phyloP scores from a whole-genome alignment of 73 alveolate species.

The Urostyla sp. region DNA sequence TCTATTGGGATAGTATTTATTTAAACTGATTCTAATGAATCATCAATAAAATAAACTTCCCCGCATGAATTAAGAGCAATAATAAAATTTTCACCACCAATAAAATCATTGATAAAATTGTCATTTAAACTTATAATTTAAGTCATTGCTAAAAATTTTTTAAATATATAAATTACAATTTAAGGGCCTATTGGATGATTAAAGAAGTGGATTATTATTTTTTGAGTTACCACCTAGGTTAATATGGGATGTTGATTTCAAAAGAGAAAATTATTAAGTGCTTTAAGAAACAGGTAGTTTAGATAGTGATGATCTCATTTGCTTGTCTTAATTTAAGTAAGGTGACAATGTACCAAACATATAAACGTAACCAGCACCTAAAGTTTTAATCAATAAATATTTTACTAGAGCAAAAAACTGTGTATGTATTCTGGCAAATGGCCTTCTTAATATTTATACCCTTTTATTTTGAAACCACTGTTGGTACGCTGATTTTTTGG shows the following conservation, averaged over 20 bases:
- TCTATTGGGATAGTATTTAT: background rate
- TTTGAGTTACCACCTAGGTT: background rate
- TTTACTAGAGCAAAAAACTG: slow-evolving; percentile 39
- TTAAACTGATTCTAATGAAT: slow-evolving; percentile 35
- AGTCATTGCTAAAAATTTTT: slow-evolving; percentile 9
- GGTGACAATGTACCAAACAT: slow-evolving; percentile 20
- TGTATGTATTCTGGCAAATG: slow-evolving; percentile 2
- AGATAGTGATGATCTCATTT: slow-evolving; percentile 19
- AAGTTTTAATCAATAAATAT: background rate
- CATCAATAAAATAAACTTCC: slow-evolving; percentile 33
- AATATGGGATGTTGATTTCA: too few relatives aligned
- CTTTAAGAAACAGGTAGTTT: too few relatives aligned
- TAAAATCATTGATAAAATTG: slow-evolving; percentile 6
- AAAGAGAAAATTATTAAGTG: too few relatives aligned
- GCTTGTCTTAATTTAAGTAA: background rate
- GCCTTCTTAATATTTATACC: slow-evolving; percentile 33
- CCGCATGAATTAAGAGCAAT: slow-evolving; percentile 2
- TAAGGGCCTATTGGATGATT: background rate
- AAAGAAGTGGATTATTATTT: background rate
- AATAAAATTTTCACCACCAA: slow-evolving; percentile 33
- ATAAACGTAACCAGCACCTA: slow-evolving; percentile 50
- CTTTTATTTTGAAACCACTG: slow-evolving; percentile 36
- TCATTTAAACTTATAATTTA: slow-evolving; percentile 44
- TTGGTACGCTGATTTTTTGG: slow-evolving; percentile 17
- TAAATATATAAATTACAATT: slow-evolving; percentile 5